These are phyloP conservation scores for Colletotrichum destructivum DNA, from an alignment of 2,329 filamentous ascomycete species.

Conservation along the genomic window DNA sequence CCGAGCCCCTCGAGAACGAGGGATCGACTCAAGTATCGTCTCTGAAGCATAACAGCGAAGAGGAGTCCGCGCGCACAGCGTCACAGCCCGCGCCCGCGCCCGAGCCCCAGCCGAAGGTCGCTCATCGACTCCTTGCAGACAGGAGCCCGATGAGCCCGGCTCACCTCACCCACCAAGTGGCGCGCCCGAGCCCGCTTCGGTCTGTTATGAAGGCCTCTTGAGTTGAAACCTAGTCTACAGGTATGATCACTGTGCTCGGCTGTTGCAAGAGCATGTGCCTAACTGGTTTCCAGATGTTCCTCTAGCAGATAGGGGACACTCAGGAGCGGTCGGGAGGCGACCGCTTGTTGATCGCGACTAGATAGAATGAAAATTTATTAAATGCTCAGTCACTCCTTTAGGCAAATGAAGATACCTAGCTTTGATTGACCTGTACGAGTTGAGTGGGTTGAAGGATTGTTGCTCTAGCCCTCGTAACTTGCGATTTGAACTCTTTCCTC, in stretches of 20 bases:
- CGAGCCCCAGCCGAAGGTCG: constrained; percentile 55
- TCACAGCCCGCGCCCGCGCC: constrained; percentile 58
- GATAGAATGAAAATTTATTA: constrained; percentile 41
- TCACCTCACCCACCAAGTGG: constrained; percentile 63
- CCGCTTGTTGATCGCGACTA: constrained; percentile 39
- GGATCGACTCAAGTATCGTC: constrained; percentile 78
- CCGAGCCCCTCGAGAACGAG: constrained; percentile 92
- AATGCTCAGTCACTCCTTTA: constrained; percentile 35
- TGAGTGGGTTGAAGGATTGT: too few relatives aligned
- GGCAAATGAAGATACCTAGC: background rate
- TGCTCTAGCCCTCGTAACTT: too few relatives aligned
- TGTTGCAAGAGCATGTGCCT: background rate
- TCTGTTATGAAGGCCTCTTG: constrained; percentile 76
- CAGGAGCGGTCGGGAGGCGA: constrained; percentile 38
- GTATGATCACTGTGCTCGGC: constrained; percentile 16
- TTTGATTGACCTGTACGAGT: background rate
- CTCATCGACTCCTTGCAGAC: constrained; percentile 64
- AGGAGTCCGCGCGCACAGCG: constrained; percentile 44
- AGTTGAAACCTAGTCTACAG: constrained; percentile 52
- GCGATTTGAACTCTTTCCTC: background rate
- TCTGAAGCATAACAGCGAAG: constrained; percentile 51
- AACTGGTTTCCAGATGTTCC: constrained; percentile 19
- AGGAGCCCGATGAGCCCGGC: constrained; percentile 61
- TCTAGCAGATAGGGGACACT: constrained; percentile 39
- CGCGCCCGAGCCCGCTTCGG: constrained; percentile 78